Evolutionary conservation across 192 early-diverging fungal species (phyloP).

Genomic region (Coemansia sp.): DNA sequence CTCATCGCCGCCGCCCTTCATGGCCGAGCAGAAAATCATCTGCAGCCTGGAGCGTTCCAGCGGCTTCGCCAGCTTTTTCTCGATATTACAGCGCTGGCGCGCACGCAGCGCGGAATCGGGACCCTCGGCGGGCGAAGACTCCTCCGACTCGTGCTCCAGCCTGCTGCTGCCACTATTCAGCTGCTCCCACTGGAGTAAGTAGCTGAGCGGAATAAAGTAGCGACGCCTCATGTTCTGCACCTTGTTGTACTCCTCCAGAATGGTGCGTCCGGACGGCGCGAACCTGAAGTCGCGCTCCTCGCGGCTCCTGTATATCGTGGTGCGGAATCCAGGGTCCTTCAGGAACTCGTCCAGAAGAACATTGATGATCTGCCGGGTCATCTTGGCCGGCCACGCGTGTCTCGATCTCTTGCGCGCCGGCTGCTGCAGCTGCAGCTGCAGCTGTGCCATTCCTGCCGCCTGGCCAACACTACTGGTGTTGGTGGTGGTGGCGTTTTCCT

Average conservation of each 20-base stretch:
- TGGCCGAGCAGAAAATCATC: constrained; percentile 32
- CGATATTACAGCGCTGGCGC: constrained; percentile 26
- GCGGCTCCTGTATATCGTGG: constrained; percentile 52
- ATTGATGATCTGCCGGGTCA: constrained; percentile 50
- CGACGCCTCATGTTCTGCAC: constrained; percentile 45
- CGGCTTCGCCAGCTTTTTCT: constrained; percentile 50
- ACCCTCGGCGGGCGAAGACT: background rate
- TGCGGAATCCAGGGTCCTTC: constrained; percentile 32
- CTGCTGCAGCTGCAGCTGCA: background rate
- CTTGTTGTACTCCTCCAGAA: constrained; percentile 54
- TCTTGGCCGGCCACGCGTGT: constrained; percentile 45
- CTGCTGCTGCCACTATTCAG: constrained; percentile 9
- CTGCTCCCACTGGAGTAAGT: constrained; percentile 50
- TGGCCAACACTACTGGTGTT: no score
- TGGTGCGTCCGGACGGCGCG: constrained; percentile 29
- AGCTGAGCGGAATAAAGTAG: constrained; percentile 53
- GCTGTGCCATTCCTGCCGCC: no score
- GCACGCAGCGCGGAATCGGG: background rate
- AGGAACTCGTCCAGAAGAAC: constrained; percentile 52
- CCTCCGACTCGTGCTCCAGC: background rate
- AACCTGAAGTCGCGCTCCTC: constrained; percentile 51
- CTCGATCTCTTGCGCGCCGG: constrained; percentile 46
- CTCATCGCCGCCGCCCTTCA: constrained; percentile 3
- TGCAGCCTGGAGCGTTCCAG: constrained; percentile 37
- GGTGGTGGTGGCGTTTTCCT: no score